Conservation (phyloP, 2,329 filamentous ascomycete genomes). For the Hypoxylon sp. region DNA sequence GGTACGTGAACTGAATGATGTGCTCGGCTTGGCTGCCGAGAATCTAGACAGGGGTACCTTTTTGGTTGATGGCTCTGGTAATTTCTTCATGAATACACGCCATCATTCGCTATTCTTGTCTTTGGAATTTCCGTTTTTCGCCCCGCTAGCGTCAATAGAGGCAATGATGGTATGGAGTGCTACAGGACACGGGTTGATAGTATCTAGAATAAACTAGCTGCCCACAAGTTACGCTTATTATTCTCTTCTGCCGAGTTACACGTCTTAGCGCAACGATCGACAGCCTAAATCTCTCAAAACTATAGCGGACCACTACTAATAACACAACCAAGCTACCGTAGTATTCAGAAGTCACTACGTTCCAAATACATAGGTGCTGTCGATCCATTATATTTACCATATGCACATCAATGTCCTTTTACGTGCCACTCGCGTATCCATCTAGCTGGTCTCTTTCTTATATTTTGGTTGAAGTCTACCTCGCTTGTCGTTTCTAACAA, state of each 20-base stretch:
- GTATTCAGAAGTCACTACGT: background rate
- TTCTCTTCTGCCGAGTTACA: conserved; percentile 27
- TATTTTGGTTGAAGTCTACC: conserved; percentile 4
- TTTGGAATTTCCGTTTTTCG: background rate
- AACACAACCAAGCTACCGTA: background rate
- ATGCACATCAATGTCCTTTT: background rate
- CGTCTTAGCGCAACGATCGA: conserved; percentile 26
- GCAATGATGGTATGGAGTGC: background rate
- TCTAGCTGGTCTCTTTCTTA: conserved; percentile 1
- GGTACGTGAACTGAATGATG: conserved; percentile 13
- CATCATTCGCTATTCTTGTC: conserved; percentile 1
- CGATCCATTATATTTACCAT: background rate
- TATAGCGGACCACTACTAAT: background rate
- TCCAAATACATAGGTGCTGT: background rate
- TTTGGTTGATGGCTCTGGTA: conserved; percentile 4
- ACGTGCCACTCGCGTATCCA: conserved; percentile 3
- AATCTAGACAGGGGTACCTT: background rate
- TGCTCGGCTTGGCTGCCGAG: conserved; percentile 15
- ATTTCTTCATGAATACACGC: conserved; percentile 2
- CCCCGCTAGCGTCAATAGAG: background rate
- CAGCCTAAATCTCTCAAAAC: conserved; percentile 17
- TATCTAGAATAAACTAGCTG: background rate
- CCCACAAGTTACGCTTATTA: conserved; percentile 13
- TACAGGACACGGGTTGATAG: background rate
- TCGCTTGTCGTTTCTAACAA: conserved; percentile 14